Base-by-base conservation (phyloP, 768 basidiomycete genomes). In the Tephrocybe sp. region DNA sequence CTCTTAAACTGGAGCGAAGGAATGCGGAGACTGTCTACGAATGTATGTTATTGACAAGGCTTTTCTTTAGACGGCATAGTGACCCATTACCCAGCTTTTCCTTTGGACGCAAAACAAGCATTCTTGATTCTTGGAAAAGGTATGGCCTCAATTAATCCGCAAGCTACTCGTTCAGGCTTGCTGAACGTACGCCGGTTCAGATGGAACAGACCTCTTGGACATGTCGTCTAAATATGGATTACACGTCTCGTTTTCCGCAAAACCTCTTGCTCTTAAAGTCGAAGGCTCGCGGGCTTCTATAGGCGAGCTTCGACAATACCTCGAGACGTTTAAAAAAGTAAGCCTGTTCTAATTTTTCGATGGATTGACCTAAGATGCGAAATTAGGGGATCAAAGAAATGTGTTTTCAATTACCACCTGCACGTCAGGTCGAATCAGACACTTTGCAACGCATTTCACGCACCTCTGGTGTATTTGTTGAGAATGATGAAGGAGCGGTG, bases 61-160 rank as follows among this genome's bases (percentile, higher is more conserved):
- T 57, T 35, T 26, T 26, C 12, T 35, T 48, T 30, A 42, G 8
- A 9, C 34, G 38, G n/a, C 16, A 39, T 42, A 16, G 52, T 39
- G 48, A 33, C 31, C 31, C 52, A 16, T 26, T 51, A 20, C 43
- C 45, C 57, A 90, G 89, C 65, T 2, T 78, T 85, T 58, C 65
- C 75, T 30, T 66, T 91, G 51, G 75, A 72, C 14, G 75, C 81
- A 3, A 76, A 73, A 44, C 75, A 87, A 57, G 72, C 88, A 5
- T 88, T 90, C 62, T 62, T 90, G 26, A 72, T 90, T 26, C 74
- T 92, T 54, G 88, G 88, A 35, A 84, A 77, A 77, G 84, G 89
- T 86, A 26, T 34, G 14, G 45, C 20, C 4, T 20, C 12, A n/a
- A 14, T 33, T 45, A 33, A 33, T 17, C 19, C 8, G 36, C 26